Conservation (phyloP, 2,329 filamentous ascomycete species). For the Stagonosporopsis cucurbitacearum region DNA sequence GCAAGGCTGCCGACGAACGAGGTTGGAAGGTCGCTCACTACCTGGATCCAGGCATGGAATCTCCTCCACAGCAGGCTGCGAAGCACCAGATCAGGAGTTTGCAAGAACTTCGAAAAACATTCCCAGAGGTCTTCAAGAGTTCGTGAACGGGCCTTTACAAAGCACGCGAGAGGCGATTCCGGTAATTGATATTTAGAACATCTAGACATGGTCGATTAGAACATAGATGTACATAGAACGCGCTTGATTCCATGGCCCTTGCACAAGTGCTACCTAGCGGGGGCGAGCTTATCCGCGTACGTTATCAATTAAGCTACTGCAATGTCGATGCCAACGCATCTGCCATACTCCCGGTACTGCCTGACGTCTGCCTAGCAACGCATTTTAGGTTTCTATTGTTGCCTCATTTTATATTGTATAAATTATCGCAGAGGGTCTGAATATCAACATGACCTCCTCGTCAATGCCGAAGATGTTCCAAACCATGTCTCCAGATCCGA, state of each 20-base stretch:
- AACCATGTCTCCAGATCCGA: conserved; percentile 38
- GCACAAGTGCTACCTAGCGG: neutral
- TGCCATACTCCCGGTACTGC: conserved; percentile 3
- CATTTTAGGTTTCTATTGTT: neutral
- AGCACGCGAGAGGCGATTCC: neutral
- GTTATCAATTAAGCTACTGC: conserved; percentile 14
- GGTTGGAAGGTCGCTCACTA: conserved; percentile 90
- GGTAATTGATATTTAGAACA: neutral
- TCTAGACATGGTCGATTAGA: neutral
- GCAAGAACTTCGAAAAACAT: conserved; percentile 75
- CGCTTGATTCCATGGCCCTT: neutral
- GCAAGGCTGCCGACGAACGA: conserved; percentile 73
- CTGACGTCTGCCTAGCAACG: conserved; percentile 10
- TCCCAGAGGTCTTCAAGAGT: conserved; percentile 83
- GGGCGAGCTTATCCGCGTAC: neutral
- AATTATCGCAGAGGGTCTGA: neutral
- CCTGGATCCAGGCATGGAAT: conserved; percentile 74
- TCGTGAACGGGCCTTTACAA: neutral
- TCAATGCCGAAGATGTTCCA: conserved; percentile 46
- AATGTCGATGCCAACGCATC: conserved; percentile 17
- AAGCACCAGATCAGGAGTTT: conserved; percentile 78
- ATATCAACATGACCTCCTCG: conserved; percentile 25
- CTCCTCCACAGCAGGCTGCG: conserved; percentile 69
- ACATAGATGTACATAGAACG: neutral
- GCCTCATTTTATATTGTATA: neutral